Evolutionary conservation across 2,329 filamentous ascomycete genomes (phyloP), one percentile per base, ranked within the genome.

Genomic region (Microdochium trichocladiopsis): DNA sequence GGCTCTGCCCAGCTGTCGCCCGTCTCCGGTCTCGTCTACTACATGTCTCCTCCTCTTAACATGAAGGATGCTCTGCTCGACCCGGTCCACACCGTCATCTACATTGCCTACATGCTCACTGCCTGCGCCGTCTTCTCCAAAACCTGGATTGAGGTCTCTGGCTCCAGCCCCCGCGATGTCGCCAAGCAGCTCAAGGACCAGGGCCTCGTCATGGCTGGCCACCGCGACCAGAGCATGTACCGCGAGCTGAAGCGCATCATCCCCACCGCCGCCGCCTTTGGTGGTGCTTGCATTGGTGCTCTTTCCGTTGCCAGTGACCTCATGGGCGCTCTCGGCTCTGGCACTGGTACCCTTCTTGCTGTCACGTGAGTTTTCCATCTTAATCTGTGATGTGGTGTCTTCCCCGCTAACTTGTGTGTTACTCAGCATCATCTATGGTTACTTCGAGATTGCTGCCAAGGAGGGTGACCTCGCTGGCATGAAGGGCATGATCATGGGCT

Each of bases 161-260:
- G 94, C 66, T 96, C 93, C 58, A 93, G 90, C 78, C 95, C 94
- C 55, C 89, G 94, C 67, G 94, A 99, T 68, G 95, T 99, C 61
- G 94, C 94, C 66, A 99, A 99, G 85, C 94, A 97, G 78, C 86
- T 99, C 72, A 99, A 99, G 86, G 95, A 99, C 68, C 94, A 99
- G 77, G 94, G 94, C 70, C 87, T 99, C 54, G 93, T 99, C 63
- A 99, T 99, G 95, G 93, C 94, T 66, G 94, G 94, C 68, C 94
- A 99, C 80, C 90, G 94, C 77, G 95, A 99, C 73, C 93, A 97
- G 82, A 95, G 89, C 80, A 99, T 99, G 94, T 99, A 99, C 85
- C 95, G 95, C 82, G 94, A 99, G 77, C 84, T 99, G 59, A 99
- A 99, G 88, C 88, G 94, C 67, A 94, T 99, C 65, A 99, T 99